Evolutionary conservation across 129 eudicot species (phyloP).

Genomic region (Arctium minus): DNA sequence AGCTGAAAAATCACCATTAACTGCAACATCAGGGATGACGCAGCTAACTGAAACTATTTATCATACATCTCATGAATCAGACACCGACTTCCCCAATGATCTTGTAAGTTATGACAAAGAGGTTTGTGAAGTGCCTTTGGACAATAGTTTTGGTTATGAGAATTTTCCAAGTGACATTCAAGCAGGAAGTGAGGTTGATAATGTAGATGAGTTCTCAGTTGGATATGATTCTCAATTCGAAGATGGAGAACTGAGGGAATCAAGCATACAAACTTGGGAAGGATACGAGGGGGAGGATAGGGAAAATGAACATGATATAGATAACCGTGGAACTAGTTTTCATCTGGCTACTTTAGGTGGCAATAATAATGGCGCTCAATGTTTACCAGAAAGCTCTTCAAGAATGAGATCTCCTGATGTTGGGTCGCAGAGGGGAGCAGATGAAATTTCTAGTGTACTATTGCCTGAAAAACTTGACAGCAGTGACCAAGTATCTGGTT

Average conservation of each 20-base stretch:
- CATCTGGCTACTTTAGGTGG: not conserved
- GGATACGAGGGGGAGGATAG: constrained; percentile 18
- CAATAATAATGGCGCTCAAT: not conserved
- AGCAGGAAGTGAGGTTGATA: constrained; percentile 27
- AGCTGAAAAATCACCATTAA: constrained; percentile 6
- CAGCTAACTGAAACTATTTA: not conserved
- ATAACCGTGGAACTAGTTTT: not conserved
- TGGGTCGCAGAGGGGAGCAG: constrained; percentile 1
- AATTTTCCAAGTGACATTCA: constrained; percentile 7
- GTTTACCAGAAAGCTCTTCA: constrained; percentile 15
- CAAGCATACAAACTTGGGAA: constrained; percentile 31
- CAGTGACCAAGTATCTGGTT: constrained; percentile 22
- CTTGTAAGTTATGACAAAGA: constrained; percentile 5
- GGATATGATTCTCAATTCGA: constrained; percentile 41
- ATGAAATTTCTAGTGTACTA: constrained; percentile 25
- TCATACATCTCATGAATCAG: not conserved
- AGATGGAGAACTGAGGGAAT: constrained; percentile 42
- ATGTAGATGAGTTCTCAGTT: constrained; percentile 10
- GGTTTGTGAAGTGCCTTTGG: not conserved
- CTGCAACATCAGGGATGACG: not conserved
- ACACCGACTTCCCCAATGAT: not conserved
- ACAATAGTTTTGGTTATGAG: not conserved
- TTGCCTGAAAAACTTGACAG: constrained; percentile 22
- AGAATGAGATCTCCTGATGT: constrained; percentile 1
- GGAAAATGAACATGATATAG: constrained; percentile 16